Evolutionary conservation across 2,329 filamentous ascomycete species (phyloP), one percentile per base, ranked within the genome.

Genomic region (Fusarium sp.): DNA sequence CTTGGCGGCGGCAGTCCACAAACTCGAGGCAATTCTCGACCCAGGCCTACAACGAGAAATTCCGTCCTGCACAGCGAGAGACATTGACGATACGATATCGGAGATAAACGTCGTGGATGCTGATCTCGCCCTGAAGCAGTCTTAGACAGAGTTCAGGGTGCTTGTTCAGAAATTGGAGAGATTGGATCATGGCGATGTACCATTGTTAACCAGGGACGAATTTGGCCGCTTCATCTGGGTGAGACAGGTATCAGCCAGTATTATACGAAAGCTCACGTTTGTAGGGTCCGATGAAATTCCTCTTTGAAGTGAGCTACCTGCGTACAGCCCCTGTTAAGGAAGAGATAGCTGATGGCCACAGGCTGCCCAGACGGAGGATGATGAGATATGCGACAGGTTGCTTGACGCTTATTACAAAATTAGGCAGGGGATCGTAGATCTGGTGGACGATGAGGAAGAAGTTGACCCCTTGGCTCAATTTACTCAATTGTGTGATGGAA

Each of bases 271-370:
- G 58, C 40, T 57, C 2, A 62, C 8, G 4, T 5, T 8, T n/a
- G 12, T 22, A 72, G 70, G 67, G 67, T 5, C 70, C 67, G 5
- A 63, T 72, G 22, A 72, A 66, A 12, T 71, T 66, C 31, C 42
- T 66, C 42, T 29, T 71, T 0, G 57, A 40, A n/a, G 69, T 49
- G 24, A 31, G 36, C 22, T 53, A 29, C 14, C 27, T 29, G 11
- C 14, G 24, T 7, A 29, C 20, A 12, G 9, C 44, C 5, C 24
- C 24, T 29, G 17, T 49, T n/a, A 49, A 29, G 5, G 24, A 17
- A n/a, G 44, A n/a, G 16, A n/a, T n/a, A 7, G 44, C 44, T 49
- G 44, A 49, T 12, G 24, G 24, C 7, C 16, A 49, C 20, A 71
- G 69, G 46, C 56, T 16, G 29, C 60, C 5, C 60, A 35, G 24